phyloP scores from a whole-genome alignment of 2,329 filamentous ascomycete genomes.

The Diaporthe nobilis region DNA sequence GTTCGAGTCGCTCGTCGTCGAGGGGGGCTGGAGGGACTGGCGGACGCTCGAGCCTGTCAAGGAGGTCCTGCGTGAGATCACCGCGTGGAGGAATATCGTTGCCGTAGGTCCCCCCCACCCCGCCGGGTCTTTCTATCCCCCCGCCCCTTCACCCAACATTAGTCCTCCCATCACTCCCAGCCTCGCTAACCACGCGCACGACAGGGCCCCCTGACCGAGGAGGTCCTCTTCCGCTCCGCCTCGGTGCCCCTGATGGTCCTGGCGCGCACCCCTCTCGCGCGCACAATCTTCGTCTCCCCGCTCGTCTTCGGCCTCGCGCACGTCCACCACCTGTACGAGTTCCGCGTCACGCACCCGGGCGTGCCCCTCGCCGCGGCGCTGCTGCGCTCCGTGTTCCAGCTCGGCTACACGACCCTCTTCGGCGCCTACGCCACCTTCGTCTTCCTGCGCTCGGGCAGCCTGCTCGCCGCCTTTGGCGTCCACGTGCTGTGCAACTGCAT shows the following conservation, averaged over 20 bases:
- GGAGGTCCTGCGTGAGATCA: constrained; percentile 79
- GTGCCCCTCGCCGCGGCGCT: constrained; percentile 75
- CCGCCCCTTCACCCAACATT: too few species aligned
- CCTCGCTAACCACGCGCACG: too few species aligned
- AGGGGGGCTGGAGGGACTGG: constrained; percentile 79
- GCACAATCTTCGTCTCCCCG: constrained; percentile 85
- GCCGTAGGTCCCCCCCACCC: too few species aligned
- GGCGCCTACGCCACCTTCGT: constrained; percentile 92
- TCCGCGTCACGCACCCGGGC: constrained; percentile 82
- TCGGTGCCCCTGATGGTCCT: constrained; percentile 87
- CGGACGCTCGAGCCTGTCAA: constrained; percentile 67
- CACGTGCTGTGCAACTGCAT: constrained; percentile 95
- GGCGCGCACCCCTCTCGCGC: constrained; percentile 68
- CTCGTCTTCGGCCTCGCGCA: constrained; percentile 95
- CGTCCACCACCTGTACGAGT: constrained; percentile 96
- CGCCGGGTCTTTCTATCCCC: too few species aligned
- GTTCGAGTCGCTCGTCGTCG: constrained; percentile 82
- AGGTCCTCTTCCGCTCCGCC: constrained; percentile 91
- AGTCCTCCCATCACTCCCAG: too few species aligned
- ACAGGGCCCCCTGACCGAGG: constrained; percentile 91
- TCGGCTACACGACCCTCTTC: constrained; percentile 92
- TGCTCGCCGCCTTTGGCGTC: constrained; percentile 80
- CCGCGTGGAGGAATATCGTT: constrained; percentile 88
- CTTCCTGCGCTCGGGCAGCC: constrained; percentile 86
- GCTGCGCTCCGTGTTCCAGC: constrained; percentile 83